Conservation (phyloP, 1,139 yeast genomes). For the Debaryomyces subglobosus region DNA sequence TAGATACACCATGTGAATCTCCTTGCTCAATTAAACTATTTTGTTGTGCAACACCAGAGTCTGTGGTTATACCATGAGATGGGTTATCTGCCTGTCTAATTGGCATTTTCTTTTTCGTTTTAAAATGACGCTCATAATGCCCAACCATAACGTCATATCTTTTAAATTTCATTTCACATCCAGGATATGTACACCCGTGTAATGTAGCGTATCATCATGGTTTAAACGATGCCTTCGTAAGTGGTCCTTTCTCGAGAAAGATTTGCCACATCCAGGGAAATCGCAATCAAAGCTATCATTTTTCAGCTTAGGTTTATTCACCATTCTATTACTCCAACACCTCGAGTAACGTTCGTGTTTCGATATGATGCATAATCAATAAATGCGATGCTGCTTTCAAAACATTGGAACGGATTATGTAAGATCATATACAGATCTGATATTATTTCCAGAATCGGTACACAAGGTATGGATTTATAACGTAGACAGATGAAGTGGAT, state of each 20-base stretch:
- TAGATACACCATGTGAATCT: background rate
- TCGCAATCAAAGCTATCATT: background rate
- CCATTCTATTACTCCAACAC: too few relatives aligned
- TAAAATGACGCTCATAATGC: conserved; percentile 2
- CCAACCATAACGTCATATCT: conserved; percentile 4
- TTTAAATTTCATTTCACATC: conserved; percentile 2
- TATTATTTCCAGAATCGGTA: too few relatives aligned
- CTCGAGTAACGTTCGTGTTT: too few relatives aligned
- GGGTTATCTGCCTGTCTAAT: background rate
- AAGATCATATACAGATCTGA: too few relatives aligned
- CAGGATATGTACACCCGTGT: background rate
- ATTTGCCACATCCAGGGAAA: background rate
- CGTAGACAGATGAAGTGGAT: too few relatives aligned
- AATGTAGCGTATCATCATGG: background rate
- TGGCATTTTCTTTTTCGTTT: background rate
- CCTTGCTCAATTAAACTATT: too few relatives aligned
- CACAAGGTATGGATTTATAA: too few relatives aligned
- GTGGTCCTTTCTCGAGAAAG: conserved; percentile 1
- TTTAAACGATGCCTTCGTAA: conserved; percentile 2
- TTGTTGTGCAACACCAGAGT: background rate
- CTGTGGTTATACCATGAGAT: background rate
- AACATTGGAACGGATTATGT: too few relatives aligned
- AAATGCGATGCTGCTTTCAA: too few relatives aligned
- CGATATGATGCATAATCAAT: too few relatives aligned
- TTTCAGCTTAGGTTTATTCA: background rate